phyloP scores from a whole-genome alignment of 176 grass and related monocot species.

The Pharus latifolius region DNA sequence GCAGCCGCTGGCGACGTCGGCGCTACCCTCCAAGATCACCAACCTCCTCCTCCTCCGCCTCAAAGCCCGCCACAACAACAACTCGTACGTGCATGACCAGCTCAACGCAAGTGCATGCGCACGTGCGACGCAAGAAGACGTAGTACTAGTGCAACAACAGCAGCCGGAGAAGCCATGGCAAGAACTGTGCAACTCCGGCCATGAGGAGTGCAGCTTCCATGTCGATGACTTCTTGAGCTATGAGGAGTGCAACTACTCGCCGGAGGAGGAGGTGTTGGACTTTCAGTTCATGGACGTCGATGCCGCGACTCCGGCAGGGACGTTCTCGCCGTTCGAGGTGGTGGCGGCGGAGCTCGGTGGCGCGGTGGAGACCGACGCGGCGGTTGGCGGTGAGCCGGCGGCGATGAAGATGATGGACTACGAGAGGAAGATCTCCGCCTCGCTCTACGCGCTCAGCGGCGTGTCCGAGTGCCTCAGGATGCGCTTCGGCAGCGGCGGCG shows the following conservation, averaged over 20 bases:
- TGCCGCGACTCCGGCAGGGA: not conserved
- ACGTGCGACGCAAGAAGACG: not conserved
- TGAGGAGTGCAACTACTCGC: slow-evolving; percentile 12
- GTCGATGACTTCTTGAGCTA: slow-evolving; percentile 51
- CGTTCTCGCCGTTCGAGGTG: slow-evolving; percentile 58
- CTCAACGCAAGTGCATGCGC: not conserved
- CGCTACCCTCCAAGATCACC: slow-evolving; percentile 34
- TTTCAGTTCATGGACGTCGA: slow-evolving; percentile 58
- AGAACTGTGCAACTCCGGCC: not conserved
- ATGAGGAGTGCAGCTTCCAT: slow-evolving; percentile 24
- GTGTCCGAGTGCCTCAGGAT: slow-evolving; percentile 65
- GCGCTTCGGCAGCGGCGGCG: not conserved
- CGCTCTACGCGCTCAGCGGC: slow-evolving; percentile 49
- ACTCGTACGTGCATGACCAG: not conserved
- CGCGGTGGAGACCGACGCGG: not conserved
- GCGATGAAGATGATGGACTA: slow-evolving; percentile 60
- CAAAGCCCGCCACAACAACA: slow-evolving; percentile 10
- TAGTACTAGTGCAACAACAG: not conserved
- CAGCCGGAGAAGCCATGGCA: not conserved
- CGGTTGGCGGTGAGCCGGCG: not conserved
- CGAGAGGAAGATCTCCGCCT: slow-evolving; percentile 68
- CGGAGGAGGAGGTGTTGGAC: slow-evolving; percentile 24
- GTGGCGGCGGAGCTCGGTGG: slow-evolving; percentile 18
- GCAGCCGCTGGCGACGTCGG: not conserved
- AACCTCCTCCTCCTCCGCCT: slow-evolving; percentile 26